Conservation (phyloP, 305 asterid genomes). For the Salvia sclarea region DNA sequence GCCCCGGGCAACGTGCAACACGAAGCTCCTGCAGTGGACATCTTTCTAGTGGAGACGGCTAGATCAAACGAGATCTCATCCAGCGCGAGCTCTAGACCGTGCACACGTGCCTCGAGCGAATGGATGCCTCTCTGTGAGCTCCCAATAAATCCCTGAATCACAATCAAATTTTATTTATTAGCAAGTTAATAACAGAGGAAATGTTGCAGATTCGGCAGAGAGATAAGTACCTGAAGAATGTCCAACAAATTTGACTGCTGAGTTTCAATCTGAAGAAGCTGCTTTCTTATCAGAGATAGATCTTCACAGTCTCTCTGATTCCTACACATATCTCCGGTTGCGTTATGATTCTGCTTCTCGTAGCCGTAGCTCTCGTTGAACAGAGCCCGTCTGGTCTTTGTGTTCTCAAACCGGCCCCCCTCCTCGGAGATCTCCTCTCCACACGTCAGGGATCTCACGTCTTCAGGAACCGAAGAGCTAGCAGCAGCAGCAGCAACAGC, state of each 20-base stretch:
- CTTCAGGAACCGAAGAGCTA: conserved; percentile 39
- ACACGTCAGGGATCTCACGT: too few relatives aligned
- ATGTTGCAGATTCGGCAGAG: background rate
- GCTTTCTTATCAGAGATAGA: conserved; percentile 64
- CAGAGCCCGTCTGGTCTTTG: conserved; percentile 50
- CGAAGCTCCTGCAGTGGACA: conserved; percentile 35
- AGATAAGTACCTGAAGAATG: conserved; percentile 62
- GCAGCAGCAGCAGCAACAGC: conserved; percentile 17
- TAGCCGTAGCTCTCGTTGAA: conserved; percentile 33
- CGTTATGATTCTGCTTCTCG: conserved; percentile 39
- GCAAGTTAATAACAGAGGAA: background rate
- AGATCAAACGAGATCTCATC: conserved; percentile 86
- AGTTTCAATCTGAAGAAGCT: conserved; percentile 78
- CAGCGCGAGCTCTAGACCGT: conserved; percentile 69
- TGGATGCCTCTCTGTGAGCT: conserved; percentile 76
- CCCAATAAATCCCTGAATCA: conserved; percentile 66
- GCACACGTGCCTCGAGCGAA: conserved; percentile 77
- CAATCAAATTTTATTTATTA: background rate
- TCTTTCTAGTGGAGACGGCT: conserved; percentile 56
- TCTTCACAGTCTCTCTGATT: conserved; percentile 60
- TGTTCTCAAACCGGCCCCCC: conserved; percentile 35
- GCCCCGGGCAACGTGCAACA: conserved; percentile 80
- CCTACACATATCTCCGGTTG: conserved; percentile 39
- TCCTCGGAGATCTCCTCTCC: too few relatives aligned
- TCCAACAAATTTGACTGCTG: conserved; percentile 83